Evolutionary conservation across 805 yeast genomes (phyloP).

Genomic region (Wickerhamiella vanderwaltii): DNA sequence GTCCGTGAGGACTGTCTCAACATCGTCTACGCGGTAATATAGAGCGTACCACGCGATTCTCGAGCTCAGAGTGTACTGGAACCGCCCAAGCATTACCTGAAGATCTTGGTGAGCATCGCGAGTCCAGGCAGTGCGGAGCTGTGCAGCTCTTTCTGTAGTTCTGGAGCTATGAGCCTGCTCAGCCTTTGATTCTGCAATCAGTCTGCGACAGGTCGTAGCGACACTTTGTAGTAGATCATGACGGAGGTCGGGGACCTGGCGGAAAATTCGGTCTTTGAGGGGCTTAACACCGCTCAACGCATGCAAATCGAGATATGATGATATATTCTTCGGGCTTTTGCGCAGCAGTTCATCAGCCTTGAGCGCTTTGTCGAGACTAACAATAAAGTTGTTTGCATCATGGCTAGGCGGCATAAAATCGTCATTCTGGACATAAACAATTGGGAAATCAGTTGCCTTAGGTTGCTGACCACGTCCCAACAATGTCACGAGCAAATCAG

Average conservation of each 20-base stretch:
- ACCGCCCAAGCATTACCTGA: constrained; percentile 24
- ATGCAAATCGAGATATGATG: constrained; percentile 19
- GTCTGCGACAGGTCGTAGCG: constrained; percentile 23
- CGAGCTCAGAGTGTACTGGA: constrained; percentile 17
- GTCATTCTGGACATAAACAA: constrained; percentile 5
- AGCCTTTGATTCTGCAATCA: constrained; percentile 17
- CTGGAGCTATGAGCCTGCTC: constrained; percentile 11
- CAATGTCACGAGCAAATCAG: constrained; percentile 15
- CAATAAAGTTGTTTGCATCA: constrained; percentile 13
- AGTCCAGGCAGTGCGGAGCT: constrained; percentile 26
- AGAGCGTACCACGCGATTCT: constrained; percentile 30
- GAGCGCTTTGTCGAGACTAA: constrained; percentile 18
- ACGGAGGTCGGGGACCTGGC: constrained; percentile 14
- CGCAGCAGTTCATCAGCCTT: constrained; percentile 21
- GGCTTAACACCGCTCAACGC: constrained; percentile 20
- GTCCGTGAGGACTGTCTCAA: constrained; percentile 21
- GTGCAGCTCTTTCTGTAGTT: constrained; percentile 15
- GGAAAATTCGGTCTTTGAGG: constrained; percentile 18
- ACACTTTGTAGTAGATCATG: constrained; percentile 20
- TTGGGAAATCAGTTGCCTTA: neutral
- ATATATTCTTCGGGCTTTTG: constrained; percentile 22
- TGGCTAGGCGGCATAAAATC: neutral
- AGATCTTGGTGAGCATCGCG: constrained; percentile 30
- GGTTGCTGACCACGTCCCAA: constrained; percentile 12
- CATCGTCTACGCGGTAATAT: constrained; percentile 29